Evolutionary conservation across 768 basidiomycete species (phyloP).

Genomic region (Naganishia onofrii): DNA sequence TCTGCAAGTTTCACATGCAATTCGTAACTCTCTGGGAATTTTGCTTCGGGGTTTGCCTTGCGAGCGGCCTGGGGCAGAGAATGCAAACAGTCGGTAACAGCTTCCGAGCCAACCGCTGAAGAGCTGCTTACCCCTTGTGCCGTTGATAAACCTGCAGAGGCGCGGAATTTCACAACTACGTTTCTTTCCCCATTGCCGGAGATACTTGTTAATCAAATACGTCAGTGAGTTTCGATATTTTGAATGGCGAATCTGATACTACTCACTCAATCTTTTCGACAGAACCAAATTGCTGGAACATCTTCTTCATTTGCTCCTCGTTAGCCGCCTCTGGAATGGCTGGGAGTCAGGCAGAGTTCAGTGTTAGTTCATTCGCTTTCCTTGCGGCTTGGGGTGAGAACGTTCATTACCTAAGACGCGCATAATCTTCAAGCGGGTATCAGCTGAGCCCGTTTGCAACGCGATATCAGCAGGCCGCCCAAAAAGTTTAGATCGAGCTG

Average conservation of each 20-base stretch:
- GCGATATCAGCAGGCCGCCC: not conserved
- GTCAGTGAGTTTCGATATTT: not conserved
- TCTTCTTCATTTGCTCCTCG: not conserved
- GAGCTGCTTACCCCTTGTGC: not conserved
- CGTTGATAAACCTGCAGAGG: not conserved
- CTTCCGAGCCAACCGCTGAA: not conserved
- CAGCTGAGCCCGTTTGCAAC: not conserved
- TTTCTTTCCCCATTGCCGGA: not conserved
- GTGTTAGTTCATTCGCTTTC: not conserved
- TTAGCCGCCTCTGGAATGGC: not conserved
- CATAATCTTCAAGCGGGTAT: not conserved
- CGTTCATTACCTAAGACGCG: not conserved
- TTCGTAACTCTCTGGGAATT: not conserved
- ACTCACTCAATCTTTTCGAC: not conserved
- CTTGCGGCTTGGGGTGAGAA: not conserved
- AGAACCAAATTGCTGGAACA: constrained; percentile 2
- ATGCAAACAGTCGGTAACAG: not conserved
- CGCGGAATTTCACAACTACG: not conserved
- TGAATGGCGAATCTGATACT: not conserved
- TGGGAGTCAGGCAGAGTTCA: not conserved
- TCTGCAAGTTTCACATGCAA: not conserved
- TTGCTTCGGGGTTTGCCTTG: not conserved
- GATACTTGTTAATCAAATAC: not conserved
- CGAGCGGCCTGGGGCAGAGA: not conserved
- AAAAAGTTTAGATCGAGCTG: not conserved